Percentiles rank a stretch among this genome's conserved stretches.
Conservation (phyloP, 192 early-diverging fungal genomes). For the Linnemannia exigua region DNA sequence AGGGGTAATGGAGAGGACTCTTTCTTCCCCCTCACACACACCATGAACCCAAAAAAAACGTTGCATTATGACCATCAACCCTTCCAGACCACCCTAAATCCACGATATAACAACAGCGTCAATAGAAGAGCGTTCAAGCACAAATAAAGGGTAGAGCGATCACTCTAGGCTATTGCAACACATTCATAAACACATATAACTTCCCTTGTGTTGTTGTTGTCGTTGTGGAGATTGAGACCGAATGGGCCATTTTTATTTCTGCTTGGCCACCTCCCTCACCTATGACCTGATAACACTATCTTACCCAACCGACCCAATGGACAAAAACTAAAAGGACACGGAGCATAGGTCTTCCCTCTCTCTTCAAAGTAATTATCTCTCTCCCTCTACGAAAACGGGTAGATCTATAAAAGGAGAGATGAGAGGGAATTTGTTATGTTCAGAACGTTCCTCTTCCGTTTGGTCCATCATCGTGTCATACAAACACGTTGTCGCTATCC, state of each 20-base stretch:
- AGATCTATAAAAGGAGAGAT: slow-evolving; percentile 6
- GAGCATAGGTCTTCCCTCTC: not conserved
- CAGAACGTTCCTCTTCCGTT: slow-evolving; percentile 8
- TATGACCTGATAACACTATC: not conserved
- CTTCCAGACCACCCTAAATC: not conserved
- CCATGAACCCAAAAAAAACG: not conserved
- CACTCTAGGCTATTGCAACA: not conserved
- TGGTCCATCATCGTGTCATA: not conserved
- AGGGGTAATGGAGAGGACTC: not conserved
- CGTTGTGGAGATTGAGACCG: not conserved
- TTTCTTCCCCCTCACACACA: not conserved
- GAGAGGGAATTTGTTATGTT: not conserved
- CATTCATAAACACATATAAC: no score
- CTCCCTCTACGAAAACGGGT: not conserved
- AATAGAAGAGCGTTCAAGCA: not conserved
- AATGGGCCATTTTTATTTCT: not conserved
- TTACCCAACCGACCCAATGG: not conserved
- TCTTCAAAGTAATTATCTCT: no score
- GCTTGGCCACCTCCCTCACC: not conserved
- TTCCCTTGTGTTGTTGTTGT: not conserved
- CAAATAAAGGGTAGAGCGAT: not conserved
- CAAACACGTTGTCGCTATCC: slow-evolving; percentile 6
- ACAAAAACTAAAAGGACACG: not conserved
- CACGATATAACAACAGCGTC: not conserved
- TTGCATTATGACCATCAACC: not conserved